Evolutionary conservation across 169 alveolate species (phyloP).

Genomic region (Plasmodium relictum): DNA sequence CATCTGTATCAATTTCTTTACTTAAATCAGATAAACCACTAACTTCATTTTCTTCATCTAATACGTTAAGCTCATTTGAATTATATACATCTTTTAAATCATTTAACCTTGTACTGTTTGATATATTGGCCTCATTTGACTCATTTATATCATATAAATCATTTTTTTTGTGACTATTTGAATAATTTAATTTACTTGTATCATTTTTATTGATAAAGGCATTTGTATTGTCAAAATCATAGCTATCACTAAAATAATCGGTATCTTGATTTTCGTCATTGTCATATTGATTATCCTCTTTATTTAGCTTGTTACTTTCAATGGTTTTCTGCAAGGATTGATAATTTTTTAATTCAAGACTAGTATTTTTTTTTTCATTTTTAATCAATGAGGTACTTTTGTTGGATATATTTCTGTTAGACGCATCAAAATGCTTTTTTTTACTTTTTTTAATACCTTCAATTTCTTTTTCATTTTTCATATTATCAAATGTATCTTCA

Average conservation of each 20-base stretch:
- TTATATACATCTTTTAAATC: background rate
- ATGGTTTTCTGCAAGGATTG: background rate
- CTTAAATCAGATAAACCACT: background rate
- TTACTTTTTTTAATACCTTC: conserved; percentile 26
- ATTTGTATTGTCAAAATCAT: background rate
- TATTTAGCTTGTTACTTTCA: conserved; percentile 20
- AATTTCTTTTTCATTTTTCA: conserved; percentile 25
- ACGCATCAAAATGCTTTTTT: background rate
- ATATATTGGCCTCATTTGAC: background rate
- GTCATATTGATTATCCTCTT: conserved; percentile 2
- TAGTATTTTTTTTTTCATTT: conserved; percentile 18
- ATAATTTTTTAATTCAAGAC: conserved; percentile 25
- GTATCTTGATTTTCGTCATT: background rate
- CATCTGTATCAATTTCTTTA: background rate
- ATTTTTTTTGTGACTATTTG: background rate
- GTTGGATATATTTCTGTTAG: conserved; percentile 6
- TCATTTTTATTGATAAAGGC: conserved; percentile 4
- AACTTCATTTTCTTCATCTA: background rate
- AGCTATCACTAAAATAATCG: background rate
- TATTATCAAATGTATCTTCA: conserved; percentile 26
- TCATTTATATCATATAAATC: background rate
- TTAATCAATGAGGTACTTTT: background rate
- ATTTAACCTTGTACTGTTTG: background rate
- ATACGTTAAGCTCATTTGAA: background rate
- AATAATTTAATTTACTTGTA: background rate